Conservation (phyloP, 805 yeast species). For the Nakazawaea laoshanensis region DNA sequence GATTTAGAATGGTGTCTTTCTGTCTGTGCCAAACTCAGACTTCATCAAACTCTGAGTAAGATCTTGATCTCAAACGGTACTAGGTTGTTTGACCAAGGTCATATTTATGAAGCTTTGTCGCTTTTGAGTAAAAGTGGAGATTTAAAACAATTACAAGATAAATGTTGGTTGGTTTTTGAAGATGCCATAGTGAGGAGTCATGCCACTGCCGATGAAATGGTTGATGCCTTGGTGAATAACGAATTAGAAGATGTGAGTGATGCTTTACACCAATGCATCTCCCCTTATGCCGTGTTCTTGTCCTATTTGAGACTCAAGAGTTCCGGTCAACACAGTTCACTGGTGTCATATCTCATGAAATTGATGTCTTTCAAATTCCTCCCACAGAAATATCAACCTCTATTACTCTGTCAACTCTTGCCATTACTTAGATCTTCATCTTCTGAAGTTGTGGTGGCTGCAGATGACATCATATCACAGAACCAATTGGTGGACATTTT, state of each 20-base stretch:
- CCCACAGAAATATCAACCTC: conserved; percentile 41
- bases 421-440: conserved; percentile 26
- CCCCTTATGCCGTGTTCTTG: conserved; percentile 63
- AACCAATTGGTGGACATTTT: conserved; percentile 17
- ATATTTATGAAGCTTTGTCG: conserved; percentile 51
- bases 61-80: conserved; percentile 43
- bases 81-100: conserved; percentile 43
- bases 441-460: not conserved
- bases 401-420: conserved; percentile 38
- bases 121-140: conserved; percentile 61
- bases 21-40: conserved; percentile 58
- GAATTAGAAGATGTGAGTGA: conserved; percentile 30
- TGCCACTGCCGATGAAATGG: conserved; percentile 48
- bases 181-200: conserved; percentile 43
- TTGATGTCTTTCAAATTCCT: conserved; percentile 43
- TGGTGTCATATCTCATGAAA: conserved; percentile 24
- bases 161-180: conserved; percentile 57
- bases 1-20: conserved; percentile 76
- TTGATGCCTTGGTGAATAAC: conserved; percentile 36
- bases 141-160: conserved; percentile 35
- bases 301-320: conserved; percentile 32
- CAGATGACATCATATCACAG: conserved; percentile 12
- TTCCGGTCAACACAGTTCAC: conserved; percentile 17
- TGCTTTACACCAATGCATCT: conserved; percentile 53
- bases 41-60: conserved; percentile 48